Conservation (phyloP, 2,329 filamentous ascomycete genomes). For the Coniochaeta pulveracea region DNA sequence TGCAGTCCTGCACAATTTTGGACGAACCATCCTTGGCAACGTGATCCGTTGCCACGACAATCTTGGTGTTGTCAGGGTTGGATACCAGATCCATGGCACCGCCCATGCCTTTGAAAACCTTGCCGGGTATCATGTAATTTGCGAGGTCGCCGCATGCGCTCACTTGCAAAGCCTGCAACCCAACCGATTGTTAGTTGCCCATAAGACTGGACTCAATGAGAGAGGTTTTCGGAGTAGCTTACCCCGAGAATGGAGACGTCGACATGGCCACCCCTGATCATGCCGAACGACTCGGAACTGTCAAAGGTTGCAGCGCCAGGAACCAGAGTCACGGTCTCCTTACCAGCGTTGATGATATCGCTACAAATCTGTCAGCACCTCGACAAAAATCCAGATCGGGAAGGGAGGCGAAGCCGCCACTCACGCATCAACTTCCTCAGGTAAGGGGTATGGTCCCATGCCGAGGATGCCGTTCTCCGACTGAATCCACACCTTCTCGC, state of each 20-base stretch:
- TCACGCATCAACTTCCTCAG: slow-evolving; percentile 56
- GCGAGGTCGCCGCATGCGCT: slow-evolving; percentile 69
- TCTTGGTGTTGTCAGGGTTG: slow-evolving; percentile 61
- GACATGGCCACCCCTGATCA: slow-evolving; percentile 78
- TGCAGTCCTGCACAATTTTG: slow-evolving; percentile 56
- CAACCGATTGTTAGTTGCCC: slow-evolving; percentile 3
- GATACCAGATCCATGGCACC: slow-evolving; percentile 65
- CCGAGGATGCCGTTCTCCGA: slow-evolving; percentile 80
- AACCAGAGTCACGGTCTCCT: slow-evolving; percentile 73
- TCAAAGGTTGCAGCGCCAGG: slow-evolving; percentile 71
- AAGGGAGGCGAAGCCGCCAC: slow-evolving; percentile 7
- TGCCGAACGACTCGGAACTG: slow-evolving; percentile 70
- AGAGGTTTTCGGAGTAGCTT: too few relatives aligned
- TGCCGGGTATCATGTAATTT: slow-evolving; percentile 86
- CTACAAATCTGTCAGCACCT: slow-evolving; percentile 19
- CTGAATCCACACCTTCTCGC: slow-evolving; percentile 69
- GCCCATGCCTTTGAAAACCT: slow-evolving; percentile 82
- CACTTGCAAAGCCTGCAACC: slow-evolving; percentile 62
- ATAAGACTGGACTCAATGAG: slow-evolving; percentile 9
- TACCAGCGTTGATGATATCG: slow-evolving; percentile 78
- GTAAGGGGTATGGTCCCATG: slow-evolving; percentile 69
- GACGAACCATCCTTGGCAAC: slow-evolving; percentile 56
- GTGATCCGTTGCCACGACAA: slow-evolving; percentile 61
- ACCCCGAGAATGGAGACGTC: slow-evolving; percentile 75
- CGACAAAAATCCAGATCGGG: neutral